Conservation (phyloP, 805 yeast genomes). For the Maudiozyma barnettii region DNA sequence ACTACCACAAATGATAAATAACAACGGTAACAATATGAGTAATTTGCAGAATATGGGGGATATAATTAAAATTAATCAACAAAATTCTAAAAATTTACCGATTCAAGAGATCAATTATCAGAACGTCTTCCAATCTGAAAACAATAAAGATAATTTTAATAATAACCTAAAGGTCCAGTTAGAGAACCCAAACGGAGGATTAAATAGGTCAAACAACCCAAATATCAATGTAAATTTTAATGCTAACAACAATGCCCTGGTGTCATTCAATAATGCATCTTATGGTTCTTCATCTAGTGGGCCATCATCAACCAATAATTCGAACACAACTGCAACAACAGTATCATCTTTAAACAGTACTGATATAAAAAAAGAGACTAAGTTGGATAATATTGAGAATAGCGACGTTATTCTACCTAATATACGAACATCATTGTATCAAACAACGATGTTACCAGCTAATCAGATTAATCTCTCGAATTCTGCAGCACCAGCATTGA, state of each 20-base stretch:
- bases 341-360: slow-evolving; percentile 2
- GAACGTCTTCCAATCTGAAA: background rate
- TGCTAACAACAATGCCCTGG: slow-evolving; percentile 11
- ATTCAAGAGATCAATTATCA: background rate
- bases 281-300: slow-evolving; percentile 7
- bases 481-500: slow-evolving; percentile 8
- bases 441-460: background rate
- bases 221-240: background rate
- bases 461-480: background rate
- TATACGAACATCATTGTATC: slow-evolving; percentile 3
- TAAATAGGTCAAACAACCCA: background rate
- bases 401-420: slow-evolving; percentile 1
- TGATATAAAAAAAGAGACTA: background rate
- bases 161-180: background rate
- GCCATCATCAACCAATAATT: slow-evolving; percentile 6
- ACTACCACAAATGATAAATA: background rate
- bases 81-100: background rate
- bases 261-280: slow-evolving; percentile 11
- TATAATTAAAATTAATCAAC: background rate
- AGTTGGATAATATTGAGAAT: background rate
- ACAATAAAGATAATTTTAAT: background rate
- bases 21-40: background rate
- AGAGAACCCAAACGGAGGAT: background rate
- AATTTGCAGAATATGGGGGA: background rate
- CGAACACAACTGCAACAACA: background rate